phyloP scores from a whole-genome alignment of 169 alveolate genomes.

The Babesia caballi region DNA sequence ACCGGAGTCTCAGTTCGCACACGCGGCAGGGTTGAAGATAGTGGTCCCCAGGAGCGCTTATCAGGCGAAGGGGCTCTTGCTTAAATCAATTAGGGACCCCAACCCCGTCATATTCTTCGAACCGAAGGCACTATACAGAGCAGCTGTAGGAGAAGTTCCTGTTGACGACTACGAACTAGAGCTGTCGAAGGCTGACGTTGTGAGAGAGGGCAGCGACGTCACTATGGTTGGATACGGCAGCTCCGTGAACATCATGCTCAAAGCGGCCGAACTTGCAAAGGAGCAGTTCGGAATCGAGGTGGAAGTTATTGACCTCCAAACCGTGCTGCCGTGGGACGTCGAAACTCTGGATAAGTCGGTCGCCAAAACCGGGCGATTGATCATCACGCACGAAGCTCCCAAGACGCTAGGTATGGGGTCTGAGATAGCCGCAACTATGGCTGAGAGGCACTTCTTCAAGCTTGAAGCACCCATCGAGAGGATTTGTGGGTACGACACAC shows the following conservation, averaged over 20 bases:
- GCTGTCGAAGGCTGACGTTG: constrained; percentile 90
- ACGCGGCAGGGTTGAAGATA: constrained; percentile 91
- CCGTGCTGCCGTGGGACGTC: constrained; percentile 95
- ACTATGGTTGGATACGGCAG: constrained; percentile 87
- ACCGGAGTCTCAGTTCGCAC: constrained; percentile 96
- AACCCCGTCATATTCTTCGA: constrained; percentile 95
- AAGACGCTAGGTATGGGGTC: constrained; percentile 88
- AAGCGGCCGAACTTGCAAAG: constrained; percentile 88
- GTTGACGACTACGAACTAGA: constrained; percentile 89
- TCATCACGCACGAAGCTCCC: constrained; percentile 95
- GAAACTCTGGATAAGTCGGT: constrained; percentile 90
- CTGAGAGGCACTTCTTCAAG: constrained; percentile 89
- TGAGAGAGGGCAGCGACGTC: constrained; percentile 88
- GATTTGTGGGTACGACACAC: constrained; percentile 95
- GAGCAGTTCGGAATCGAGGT: constrained; percentile 83
- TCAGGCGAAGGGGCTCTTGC: constrained; percentile 91
- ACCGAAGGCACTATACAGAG: constrained; percentile 95
- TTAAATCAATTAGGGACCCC: constrained; percentile 83
- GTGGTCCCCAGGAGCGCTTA: constrained; percentile 95
- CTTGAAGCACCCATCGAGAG: constrained; percentile 93
- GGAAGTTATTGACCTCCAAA: constrained; percentile 93
- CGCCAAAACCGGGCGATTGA: constrained; percentile 89
- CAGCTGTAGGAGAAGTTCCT: constrained; percentile 92
- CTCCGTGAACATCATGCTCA: constrained; percentile 77
- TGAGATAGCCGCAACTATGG: constrained; percentile 89